Evolutionary conservation across 176 grass and related monocot genomes (phyloP).

Genomic region (Triticum turgidum): DNA sequence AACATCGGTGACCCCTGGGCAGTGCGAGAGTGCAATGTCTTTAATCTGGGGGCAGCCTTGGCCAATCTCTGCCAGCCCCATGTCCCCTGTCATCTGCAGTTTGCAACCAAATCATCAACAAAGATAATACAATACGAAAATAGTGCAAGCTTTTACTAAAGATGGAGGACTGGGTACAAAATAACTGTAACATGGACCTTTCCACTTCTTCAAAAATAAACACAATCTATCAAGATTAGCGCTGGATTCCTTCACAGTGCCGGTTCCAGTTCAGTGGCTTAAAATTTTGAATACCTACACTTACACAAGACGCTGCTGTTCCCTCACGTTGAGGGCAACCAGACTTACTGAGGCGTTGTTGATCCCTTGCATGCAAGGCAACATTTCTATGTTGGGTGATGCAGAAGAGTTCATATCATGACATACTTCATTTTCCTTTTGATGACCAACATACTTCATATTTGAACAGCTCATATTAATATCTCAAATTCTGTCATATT

Average conservation of each 20-base stretch:
- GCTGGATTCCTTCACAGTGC: neutral
- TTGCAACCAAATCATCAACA: constrained; percentile 14
- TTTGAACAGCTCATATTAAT: neutral
- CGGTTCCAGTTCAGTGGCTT: neutral
- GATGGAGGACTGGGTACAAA: neutral
- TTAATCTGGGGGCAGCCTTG: constrained; percentile 61
- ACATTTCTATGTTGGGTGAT: neutral
- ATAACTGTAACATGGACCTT: neutral
- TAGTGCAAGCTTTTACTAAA: neutral
- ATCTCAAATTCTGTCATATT: neutral
- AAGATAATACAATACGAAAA: neutral
- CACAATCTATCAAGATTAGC: neutral
- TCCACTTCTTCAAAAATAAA: neutral
- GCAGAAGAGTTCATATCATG: neutral
- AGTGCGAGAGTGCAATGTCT: constrained; percentile 67
- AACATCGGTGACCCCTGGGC: constrained; percentile 65
- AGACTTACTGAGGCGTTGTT: neutral
- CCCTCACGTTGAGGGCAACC: neutral
- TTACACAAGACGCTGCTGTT: neutral
- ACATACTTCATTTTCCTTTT: neutral
- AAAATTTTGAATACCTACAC: neutral
- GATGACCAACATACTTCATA: neutral
- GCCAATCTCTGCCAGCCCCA: constrained; percentile 70
- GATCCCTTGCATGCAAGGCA: neutral
- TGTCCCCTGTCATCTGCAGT: constrained; percentile 63